Evolutionary conservation across 768 basidiomycete genomes (phyloP).

Genomic region (Mycena pura): DNA sequence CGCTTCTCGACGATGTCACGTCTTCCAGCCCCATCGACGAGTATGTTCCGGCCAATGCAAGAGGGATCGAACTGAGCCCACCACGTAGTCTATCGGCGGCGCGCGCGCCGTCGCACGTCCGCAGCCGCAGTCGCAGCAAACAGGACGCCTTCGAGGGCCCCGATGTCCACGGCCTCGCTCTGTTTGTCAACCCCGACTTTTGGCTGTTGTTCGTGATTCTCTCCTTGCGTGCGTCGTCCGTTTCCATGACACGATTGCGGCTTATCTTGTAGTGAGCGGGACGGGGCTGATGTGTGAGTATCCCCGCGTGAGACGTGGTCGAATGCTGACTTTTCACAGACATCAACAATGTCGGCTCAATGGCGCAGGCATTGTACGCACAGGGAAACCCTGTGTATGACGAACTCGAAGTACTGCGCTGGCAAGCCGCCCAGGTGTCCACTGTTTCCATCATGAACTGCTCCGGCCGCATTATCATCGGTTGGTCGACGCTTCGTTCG

Average conservation of each 20-base stretch:
- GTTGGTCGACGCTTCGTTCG: slow-evolving; percentile 41
- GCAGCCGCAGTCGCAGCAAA: slow-evolving; percentile 28
- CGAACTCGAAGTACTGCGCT: slow-evolving; percentile 67
- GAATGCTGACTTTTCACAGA: slow-evolving; percentile 42
- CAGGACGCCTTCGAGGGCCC: slow-evolving; percentile 51
- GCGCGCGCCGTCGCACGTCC: slow-evolving; percentile 12
- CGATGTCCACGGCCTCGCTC: slow-evolving; percentile 51
- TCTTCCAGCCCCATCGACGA: slow-evolving; percentile 23
- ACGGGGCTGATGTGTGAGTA: slow-evolving; percentile 79
- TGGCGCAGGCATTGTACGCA: slow-evolving; percentile 72
- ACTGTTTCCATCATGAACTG: slow-evolving; percentile 84
- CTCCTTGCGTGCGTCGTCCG: slow-evolving; percentile 56
- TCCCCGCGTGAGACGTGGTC: not conserved
- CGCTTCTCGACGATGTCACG: slow-evolving; percentile 27
- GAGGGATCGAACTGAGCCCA: slow-evolving; percentile 29
- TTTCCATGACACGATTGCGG: not conserved
- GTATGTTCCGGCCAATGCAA: slow-evolving; percentile 28
- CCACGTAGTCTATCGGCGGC: slow-evolving; percentile 6
- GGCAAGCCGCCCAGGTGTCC: slow-evolving; percentile 89
- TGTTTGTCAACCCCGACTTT: slow-evolving; percentile 56
- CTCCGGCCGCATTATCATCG: slow-evolving; percentile 76
- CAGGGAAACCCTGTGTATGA: slow-evolving; percentile 68
- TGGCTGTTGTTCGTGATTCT: slow-evolving; percentile 51
- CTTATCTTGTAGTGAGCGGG: slow-evolving; percentile 59
- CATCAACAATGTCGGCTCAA: slow-evolving; percentile 83